phyloP scores from a whole-genome alignment of 129 eudicot species.

The Ambrosia artemisiifolia region DNA sequence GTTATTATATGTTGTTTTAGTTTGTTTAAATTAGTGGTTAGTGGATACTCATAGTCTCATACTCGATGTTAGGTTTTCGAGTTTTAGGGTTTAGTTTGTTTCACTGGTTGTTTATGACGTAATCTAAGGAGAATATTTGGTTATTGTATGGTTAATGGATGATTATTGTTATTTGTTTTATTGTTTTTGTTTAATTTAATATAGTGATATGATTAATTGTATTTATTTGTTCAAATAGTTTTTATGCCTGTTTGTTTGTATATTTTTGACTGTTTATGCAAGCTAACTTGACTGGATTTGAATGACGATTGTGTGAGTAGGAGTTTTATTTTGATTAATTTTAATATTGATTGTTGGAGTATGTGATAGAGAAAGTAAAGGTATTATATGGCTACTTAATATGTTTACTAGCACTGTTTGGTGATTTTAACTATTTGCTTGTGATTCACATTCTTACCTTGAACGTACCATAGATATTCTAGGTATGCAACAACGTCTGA shows the following conservation, averaged over 20 bases:
- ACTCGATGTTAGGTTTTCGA: constrained; percentile 12
- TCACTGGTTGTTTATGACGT: neutral
- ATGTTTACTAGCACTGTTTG: neutral
- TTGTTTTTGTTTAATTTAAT: neutral
- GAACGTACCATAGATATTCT: neutral
- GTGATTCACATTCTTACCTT: neutral
- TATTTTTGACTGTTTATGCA: neutral
- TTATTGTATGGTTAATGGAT: neutral
- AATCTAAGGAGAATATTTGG: neutral
- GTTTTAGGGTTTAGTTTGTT: constrained; percentile 33
- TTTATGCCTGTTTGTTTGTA: neutral
- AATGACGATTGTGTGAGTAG: neutral
- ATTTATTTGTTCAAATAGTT: neutral
- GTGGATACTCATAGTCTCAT: too few relatives aligned
- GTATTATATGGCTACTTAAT: neutral
- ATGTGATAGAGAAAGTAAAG: neutral
- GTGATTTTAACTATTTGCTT: neutral
- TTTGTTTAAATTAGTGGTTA: neutral
- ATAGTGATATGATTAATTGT: neutral
- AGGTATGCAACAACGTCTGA: neutral
- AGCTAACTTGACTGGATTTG: neutral
- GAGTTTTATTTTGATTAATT: neutral
- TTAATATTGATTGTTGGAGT: neutral
- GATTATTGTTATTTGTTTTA: neutral
- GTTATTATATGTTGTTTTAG: neutral